These are phyloP conservation scores for Hypoxylon sp. DNA, from an alignment of 2,329 filamentous ascomycete species.

Conservation along the genomic window DNA sequence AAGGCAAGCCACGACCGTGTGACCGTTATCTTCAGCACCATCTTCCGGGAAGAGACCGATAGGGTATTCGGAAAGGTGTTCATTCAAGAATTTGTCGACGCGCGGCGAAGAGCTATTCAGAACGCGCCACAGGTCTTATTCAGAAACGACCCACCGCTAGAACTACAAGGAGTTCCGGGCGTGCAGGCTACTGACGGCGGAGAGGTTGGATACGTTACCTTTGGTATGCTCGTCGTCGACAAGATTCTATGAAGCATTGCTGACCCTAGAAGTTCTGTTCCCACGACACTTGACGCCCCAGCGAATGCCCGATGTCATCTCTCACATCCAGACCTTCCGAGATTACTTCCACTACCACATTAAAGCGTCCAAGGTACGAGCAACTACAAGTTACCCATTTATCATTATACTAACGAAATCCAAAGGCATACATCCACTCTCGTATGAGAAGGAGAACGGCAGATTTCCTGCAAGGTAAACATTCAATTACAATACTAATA, in stretches of 20 bases:
- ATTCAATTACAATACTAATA: constrained; percentile 45
- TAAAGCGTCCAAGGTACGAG: constrained; percentile 88
- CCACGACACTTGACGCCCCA: constrained; percentile 92
- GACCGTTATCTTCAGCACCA: constrained; percentile 98
- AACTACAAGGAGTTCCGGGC: constrained; percentile 89
- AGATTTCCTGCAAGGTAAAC: constrained; percentile 95
- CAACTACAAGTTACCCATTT: neutral
- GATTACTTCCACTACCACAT: constrained; percentile 99
- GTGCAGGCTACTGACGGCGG: constrained; percentile 79
- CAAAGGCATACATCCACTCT: constrained; percentile 92
- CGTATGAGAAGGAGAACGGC: constrained; percentile 97
- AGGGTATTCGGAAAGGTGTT: constrained; percentile 98
- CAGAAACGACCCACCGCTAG: constrained; percentile 91
- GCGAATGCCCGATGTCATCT: constrained; percentile 93
- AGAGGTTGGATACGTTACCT: constrained; percentile 97
- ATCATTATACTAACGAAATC: constrained; percentile 26
- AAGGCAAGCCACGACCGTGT: constrained; percentile 98
- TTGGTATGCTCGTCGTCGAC: constrained; percentile 71
- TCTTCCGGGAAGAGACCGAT: constrained; percentile 98
- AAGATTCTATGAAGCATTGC: neutral
- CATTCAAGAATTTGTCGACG: constrained; percentile 98
- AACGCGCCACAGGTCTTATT: constrained; percentile 98
- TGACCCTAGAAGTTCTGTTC: constrained; percentile 78
- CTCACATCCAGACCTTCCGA: constrained; percentile 99
- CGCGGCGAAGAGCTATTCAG: constrained; percentile 92